Evolutionary conservation across 179 eudicot species (phyloP).

Genomic region (Corrigiola litoralis): DNA sequence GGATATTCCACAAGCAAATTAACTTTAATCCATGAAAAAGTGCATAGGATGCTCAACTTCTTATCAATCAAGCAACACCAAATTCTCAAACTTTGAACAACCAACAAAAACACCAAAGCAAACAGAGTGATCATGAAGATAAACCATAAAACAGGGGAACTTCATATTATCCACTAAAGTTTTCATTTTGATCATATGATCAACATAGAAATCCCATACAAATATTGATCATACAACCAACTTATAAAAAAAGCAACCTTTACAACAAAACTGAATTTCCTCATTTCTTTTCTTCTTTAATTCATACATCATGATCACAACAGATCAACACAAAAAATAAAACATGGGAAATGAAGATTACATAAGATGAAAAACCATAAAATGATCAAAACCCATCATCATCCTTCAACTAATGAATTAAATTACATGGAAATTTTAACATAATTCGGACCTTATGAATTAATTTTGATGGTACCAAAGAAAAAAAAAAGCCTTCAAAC

Average conservation of each 20-base stretch:
- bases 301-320: conserved; percentile 20
- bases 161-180: background rate
- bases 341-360: conserved; percentile 11
- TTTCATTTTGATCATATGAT: conserved; percentile 8
- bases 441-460: conserved; percentile 14
- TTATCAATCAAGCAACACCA: conserved; percentile 11
- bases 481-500: conserved; percentile 13
- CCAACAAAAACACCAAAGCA: conserved; percentile 4
- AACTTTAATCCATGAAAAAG: background rate
- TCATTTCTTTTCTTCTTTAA: background rate
- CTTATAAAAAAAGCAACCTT: background rate
- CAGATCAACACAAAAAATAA: conserved; percentile 6
- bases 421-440: conserved; percentile 11
- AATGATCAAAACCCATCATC: conserved; percentile 1
- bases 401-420: conserved; percentile 5
- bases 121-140: conserved; percentile 18
- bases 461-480: background rate
- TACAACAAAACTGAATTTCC: background rate
- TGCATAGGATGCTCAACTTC: background rate
- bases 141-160: conserved; percentile 14
- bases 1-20: background rate
- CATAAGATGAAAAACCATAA: background rate
- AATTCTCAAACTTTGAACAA: background rate
- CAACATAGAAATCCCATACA: background rate
- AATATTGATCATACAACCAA: background rate